Conservation (phyloP, 2,329 filamentous ascomycete species). For the Aspergillus sp. region DNA sequence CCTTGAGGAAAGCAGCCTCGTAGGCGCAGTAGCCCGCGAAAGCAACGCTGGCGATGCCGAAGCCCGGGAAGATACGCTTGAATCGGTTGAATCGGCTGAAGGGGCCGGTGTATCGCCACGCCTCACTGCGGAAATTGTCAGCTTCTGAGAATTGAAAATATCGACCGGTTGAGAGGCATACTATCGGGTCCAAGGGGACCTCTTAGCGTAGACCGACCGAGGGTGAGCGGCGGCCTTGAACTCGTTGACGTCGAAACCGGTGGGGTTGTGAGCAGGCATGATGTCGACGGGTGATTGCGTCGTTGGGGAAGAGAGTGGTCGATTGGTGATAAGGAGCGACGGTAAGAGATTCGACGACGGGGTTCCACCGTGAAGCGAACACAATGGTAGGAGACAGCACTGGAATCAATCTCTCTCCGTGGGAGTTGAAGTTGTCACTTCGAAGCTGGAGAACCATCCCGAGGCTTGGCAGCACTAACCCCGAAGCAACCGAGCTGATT, state of each 20-base stretch:
- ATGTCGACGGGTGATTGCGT: slow-evolving; percentile 32
- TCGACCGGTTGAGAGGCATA: slow-evolving; percentile 41
- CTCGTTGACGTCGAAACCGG: slow-evolving; percentile 87
- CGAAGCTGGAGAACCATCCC: slow-evolving; percentile 17
- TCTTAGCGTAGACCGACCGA: slow-evolving; percentile 53
- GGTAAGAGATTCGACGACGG: slow-evolving; percentile 13
- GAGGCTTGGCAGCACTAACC: slow-evolving; percentile 40
- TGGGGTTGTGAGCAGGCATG: slow-evolving; percentile 70
- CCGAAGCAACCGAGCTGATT: slow-evolving; percentile 29
- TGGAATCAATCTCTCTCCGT: slow-evolving; percentile 1
- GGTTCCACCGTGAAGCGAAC: slow-evolving; percentile 20
- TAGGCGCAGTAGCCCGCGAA: slow-evolving; percentile 89
- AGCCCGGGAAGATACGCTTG: slow-evolving; percentile 81
- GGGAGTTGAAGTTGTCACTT: slow-evolving; percentile 28
- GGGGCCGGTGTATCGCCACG: slow-evolving; percentile 89
- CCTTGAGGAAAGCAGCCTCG: slow-evolving; percentile 83
- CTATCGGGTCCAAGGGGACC: slow-evolving; percentile 68
- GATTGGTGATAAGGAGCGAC: slow-evolving; percentile 15
- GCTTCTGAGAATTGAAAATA: neutral
- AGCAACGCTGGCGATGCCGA: slow-evolving; percentile 89
- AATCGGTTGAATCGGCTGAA: slow-evolving; percentile 91
- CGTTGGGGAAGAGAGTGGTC: slow-evolving; percentile 1
- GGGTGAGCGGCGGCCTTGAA: slow-evolving; percentile 72
- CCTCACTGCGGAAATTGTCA: slow-evolving; percentile 66
- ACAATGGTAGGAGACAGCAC: slow-evolving; percentile 18